These are phyloP conservation scores for Sporormia fimetaria DNA, from an alignment of 495 filamentous ascomycete genomes.

Conservation along the genomic window DNA sequence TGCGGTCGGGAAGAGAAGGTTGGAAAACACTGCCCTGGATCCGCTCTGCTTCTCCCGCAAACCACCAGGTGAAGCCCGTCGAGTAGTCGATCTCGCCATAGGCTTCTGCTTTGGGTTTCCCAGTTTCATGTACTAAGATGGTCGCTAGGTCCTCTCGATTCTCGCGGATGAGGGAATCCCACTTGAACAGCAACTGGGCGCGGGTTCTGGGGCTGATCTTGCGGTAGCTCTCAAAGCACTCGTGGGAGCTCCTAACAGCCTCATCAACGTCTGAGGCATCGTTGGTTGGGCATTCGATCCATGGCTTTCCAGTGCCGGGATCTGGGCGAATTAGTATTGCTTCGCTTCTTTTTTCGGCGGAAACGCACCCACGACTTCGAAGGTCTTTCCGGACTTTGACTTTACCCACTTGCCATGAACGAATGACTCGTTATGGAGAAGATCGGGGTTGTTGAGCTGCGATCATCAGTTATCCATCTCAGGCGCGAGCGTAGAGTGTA, in stretches of 20 bases:
- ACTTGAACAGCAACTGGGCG: slow-evolving; percentile 50
- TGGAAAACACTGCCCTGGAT: slow-evolving; percentile 49
- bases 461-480: background rate
- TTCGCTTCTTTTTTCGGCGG: background rate
- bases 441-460: slow-evolving; percentile 46
- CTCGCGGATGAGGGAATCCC: slow-evolving; percentile 34
- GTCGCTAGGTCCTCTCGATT: slow-evolving; percentile 37
- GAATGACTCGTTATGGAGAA: slow-evolving; percentile 48
- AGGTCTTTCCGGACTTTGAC: slow-evolving; percentile 50
- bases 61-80: slow-evolving; percentile 41
- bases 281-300: slow-evolving; percentile 53
- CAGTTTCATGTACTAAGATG: slow-evolving; percentile 40
- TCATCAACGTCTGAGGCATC: slow-evolving; percentile 48
- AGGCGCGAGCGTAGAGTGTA: background rate
- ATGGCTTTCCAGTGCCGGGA: slow-evolving; percentile 52
- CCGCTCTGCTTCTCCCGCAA: slow-evolving; percentile 54
- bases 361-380: slow-evolving; percentile 52
- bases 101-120: slow-evolving; percentile 39
- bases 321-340: slow-evolving; percentile 30
- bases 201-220: slow-evolving; percentile 49
- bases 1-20: slow-evolving; percentile 46
- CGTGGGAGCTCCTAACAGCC: slow-evolving; percentile 47
- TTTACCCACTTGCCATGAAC: slow-evolving; percentile 52
- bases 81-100: slow-evolving; percentile 40
- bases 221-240: slow-evolving; percentile 50